Base-by-base conservation (phyloP, 2,329 filamentous ascomycete genomes). In the Fusarium illudens region DNA sequence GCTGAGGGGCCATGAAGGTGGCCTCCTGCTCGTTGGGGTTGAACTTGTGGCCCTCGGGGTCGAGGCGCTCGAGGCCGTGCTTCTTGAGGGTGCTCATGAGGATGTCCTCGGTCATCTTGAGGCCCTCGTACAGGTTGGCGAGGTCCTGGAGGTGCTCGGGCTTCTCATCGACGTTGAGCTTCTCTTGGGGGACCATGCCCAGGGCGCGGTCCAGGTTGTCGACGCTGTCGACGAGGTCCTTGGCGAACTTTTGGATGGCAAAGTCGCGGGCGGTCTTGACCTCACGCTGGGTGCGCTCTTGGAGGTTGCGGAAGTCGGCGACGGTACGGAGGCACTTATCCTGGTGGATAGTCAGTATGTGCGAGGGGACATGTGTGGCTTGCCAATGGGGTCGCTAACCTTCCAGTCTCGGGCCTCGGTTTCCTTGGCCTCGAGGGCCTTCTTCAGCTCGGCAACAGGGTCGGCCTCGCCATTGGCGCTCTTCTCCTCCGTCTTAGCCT, bases 171-270 rank as follows among this genome's bases (percentile, higher is more conserved):
- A 83, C 78, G 20, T 84, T 84, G 67, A 96, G 85, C 81, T 92
- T 93, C 37, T 93, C 90, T 63, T 86, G 78, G 19, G 93, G 89
- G 12, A 97, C 94, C 75, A 90, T 93, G 67, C 84, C 80, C 42
- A 99, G 88, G 42, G 96, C 96, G 71, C 94, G 94, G 82, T 99
- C 96, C 68, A 99, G 90, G 86, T 98, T 99, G 83, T 99, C 96
- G 76, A 99, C 90, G 76, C 89, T 93, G 79, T 99, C 96, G 73
- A 98, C 89, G 46, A 99, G 90, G 81, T 99, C 96, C 80, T 93
- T 92, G 76, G 95, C 93, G 82, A 99, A 98, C 72, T 90, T 93
- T 79, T 97, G 93, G 76, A 99, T 96, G 75, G 95, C 96, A 75
- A 97, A 99, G 82, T 97, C 92, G 74, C 91, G 90, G 19, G 95